These are phyloP conservation scores for Zanthoxylum bungeanum DNA, from an alignment of 345 rosid genomes.

Conservation along the genomic window DNA sequence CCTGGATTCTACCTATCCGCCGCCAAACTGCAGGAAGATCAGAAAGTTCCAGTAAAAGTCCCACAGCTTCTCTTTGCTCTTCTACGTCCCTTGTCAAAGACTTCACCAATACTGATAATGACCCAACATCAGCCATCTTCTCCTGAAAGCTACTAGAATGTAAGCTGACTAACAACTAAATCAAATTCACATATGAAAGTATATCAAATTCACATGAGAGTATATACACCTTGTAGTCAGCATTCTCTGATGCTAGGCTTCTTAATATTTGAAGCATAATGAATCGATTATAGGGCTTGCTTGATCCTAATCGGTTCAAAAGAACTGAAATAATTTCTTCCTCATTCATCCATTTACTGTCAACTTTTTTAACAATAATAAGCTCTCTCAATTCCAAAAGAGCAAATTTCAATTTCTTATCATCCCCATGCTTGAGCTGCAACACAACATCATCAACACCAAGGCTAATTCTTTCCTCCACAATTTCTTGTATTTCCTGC, in stretches of 20 bases:
- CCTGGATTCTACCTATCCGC: conserved; percentile 58
- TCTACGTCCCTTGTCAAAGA: conserved; percentile 53
- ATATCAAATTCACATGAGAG: background rate
- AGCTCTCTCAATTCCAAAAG: conserved; percentile 32
- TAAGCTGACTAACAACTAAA: conserved; percentile 24
- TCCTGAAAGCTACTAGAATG: conserved; percentile 42
- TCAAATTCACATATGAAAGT: background rate
- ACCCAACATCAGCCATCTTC: conserved; percentile 52
- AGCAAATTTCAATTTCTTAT: conserved; percentile 40
- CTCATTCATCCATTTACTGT: conserved; percentile 44
- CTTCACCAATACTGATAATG: conserved; percentile 47
- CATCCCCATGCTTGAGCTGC: conserved; percentile 56
- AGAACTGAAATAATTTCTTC: conserved; percentile 41
- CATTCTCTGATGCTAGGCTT: conserved; percentile 35
- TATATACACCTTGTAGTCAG: conserved; percentile 48
- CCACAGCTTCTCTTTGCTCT: conserved; percentile 63
- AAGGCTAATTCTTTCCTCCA: conserved; percentile 24
- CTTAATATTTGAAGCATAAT: conserved; percentile 40
- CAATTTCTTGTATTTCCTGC: conserved; percentile 8
- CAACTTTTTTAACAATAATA: conserved; percentile 26
- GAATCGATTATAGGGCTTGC: conserved; percentile 39
- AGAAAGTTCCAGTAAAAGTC: conserved; percentile 51
- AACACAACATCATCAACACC: conserved; percentile 43
- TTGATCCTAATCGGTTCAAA: conserved; percentile 36
- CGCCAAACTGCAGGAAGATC: conserved; percentile 48